Evolutionary conservation across 768 basidiomycete genomes (phyloP).

Genomic region (Tubosaeta sp.): DNA sequence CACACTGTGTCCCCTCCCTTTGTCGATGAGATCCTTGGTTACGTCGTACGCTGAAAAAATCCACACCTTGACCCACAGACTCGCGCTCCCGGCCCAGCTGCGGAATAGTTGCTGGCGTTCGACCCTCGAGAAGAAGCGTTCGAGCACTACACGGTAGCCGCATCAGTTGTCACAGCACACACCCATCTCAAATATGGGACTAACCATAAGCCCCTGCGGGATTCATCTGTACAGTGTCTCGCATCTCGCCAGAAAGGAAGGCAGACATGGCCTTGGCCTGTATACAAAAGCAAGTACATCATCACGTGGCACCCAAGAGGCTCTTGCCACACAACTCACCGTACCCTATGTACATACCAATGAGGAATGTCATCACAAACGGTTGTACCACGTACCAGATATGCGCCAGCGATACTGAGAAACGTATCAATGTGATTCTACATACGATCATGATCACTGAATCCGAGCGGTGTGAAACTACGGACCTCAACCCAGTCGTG

Average conservation of each 20-base stretch:
- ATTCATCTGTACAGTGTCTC: constrained; percentile 84
- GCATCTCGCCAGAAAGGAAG: constrained; percentile 94
- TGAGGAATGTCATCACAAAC: background rate
- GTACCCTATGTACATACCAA: constrained; percentile 54
- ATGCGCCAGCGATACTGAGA: constrained; percentile 81
- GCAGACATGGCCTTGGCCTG: constrained; percentile 94
- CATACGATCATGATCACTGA: background rate
- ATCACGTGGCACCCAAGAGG: background rate
- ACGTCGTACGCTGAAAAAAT: background rate
- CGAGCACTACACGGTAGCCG: constrained; percentile 48
- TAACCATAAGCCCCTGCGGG: constrained; percentile 74
- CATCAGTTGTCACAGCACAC: background rate
- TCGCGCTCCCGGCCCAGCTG: constrained; percentile 92
- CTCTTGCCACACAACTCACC: constrained; percentile 40
- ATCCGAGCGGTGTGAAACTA: background rate
- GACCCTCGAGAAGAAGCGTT: constrained; percentile 84
- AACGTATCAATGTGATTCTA: constrained; percentile 84
- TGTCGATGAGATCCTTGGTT: background rate
- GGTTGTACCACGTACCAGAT: constrained; percentile 51
- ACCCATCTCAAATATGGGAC: constrained; percentile 3
- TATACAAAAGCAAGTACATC: background rate
- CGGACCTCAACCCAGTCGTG: constrained; percentile 85
- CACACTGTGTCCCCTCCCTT: constrained; percentile 82
- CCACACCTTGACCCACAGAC: constrained; percentile 91
- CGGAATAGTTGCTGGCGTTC: constrained; percentile 89